These are phyloP conservation scores for Colletotrichum somersetense DNA, from an alignment of 2,329 filamentous ascomycete species.

Conservation along the genomic window DNA sequence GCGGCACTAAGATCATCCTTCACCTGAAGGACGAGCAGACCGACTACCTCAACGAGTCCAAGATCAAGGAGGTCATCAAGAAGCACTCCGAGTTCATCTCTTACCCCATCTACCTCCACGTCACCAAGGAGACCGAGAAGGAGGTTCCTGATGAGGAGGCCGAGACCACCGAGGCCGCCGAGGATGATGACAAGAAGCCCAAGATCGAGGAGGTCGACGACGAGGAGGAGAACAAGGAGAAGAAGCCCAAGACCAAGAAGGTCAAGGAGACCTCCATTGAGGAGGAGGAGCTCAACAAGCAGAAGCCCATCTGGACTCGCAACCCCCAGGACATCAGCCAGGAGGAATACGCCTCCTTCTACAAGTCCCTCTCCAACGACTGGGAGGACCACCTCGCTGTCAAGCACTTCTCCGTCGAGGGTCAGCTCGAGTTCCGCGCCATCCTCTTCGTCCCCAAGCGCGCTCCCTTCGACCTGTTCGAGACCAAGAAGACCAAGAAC, in stretches of 20 bases:
- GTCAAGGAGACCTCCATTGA: conserved; percentile 98
- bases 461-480: conserved; percentile 98
- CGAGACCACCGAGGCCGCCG: conserved; percentile 75
- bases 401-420: conserved; percentile 99
- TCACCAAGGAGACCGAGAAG: conserved; percentile 98
- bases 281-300: conserved; percentile 99
- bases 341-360: conserved; percentile 99
- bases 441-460: conserved; percentile 99
- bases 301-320: conserved; percentile 99
- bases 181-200: conserved; percentile 89
- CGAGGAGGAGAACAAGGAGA: conserved; percentile 87
- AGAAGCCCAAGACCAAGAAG: conserved; percentile 99
- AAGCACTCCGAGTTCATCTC: conserved; percentile 99
- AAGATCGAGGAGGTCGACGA: conserved; percentile 94
- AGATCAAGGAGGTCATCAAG: conserved; percentile 99
- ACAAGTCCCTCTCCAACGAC: conserved; percentile 99
- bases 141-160: conserved; percentile 98
- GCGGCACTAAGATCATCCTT: conserved; percentile 97
- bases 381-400: conserved; percentile 99
- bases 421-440: conserved; percentile 99
- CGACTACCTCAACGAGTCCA: conserved; percentile 98
- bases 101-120: conserved; percentile 99
- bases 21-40: conserved; percentile 99
- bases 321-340: conserved; percentile 95
- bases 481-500: conserved; percentile 99